These are phyloP conservation scores for Fonsecaea pedrosoi DNA, from an alignment of 2,329 filamentous ascomycete species.

Conservation along the genomic window DNA sequence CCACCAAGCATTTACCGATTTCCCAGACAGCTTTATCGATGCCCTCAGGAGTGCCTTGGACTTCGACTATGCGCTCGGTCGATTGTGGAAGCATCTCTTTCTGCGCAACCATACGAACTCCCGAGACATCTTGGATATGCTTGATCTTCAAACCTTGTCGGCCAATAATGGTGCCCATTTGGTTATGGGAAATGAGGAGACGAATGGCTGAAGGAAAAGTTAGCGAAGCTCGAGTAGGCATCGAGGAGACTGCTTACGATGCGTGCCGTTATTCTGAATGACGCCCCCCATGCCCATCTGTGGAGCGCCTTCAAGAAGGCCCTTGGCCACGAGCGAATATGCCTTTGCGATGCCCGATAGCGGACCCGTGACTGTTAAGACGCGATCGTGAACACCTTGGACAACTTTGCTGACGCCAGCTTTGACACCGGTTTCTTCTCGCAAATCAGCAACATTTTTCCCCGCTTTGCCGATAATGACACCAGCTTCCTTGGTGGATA, in stretches of 20 bases:
- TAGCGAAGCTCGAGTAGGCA: slow-evolving; percentile 29
- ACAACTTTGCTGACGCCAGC: slow-evolving; percentile 99
- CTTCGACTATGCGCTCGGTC: slow-evolving; percentile 95
- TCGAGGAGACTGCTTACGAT: slow-evolving; percentile 70
- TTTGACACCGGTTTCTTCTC: slow-evolving; percentile 97
- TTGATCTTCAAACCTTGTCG: slow-evolving; percentile 98
- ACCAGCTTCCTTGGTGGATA: slow-evolving; percentile 97
- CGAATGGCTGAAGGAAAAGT: slow-evolving; percentile 74
- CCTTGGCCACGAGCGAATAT: slow-evolving; percentile 90
- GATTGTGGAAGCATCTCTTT: slow-evolving; percentile 99
- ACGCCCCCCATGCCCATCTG: slow-evolving; percentile 95
- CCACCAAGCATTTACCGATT: slow-evolving; percentile 96
- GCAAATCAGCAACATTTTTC: slow-evolving; percentile 96
- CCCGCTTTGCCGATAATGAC: slow-evolving; percentile 99
- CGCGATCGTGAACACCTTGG: slow-evolving; percentile 94
- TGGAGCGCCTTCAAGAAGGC: slow-evolving; percentile 89
- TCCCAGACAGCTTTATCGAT: slow-evolving; percentile 98
- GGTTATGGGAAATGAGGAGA: slow-evolving; percentile 97
- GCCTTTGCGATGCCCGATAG: slow-evolving; percentile 89
- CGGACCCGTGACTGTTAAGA: slow-evolving; percentile 90
- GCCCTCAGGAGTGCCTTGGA: slow-evolving; percentile 91
- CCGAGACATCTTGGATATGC: slow-evolving; percentile 95
- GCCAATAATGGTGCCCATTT: slow-evolving; percentile 99
- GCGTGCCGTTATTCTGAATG: slow-evolving; percentile 84
- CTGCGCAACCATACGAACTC: slow-evolving; percentile 98